phyloP scores from a whole-genome alignment of 2,329 filamentous ascomycete genomes.

The Monascus ruber region DNA sequence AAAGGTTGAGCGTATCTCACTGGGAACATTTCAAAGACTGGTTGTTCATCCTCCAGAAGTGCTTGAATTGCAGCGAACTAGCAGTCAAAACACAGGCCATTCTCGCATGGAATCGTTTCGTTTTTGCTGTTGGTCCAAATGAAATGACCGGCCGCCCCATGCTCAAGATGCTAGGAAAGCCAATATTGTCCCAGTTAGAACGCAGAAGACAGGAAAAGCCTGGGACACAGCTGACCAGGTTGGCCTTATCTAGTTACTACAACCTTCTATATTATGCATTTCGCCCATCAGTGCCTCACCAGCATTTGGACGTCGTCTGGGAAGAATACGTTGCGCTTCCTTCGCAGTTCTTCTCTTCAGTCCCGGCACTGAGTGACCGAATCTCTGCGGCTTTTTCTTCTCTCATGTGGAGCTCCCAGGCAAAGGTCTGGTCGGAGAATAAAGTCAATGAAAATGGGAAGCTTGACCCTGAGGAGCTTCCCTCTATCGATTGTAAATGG shows the following conservation, averaged over 20 bases:
- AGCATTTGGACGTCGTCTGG: slow-evolving; percentile 69
- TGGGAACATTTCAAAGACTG: slow-evolving; percentile 68
- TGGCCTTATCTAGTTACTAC: slow-evolving; percentile 62
- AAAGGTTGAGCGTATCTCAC: slow-evolving; percentile 45
- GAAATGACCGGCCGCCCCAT: slow-evolving; percentile 45
- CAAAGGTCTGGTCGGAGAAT: slow-evolving; percentile 61
- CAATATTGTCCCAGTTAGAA: slow-evolving; percentile 57
- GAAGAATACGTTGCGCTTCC: slow-evolving; percentile 58
- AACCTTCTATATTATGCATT: slow-evolving; percentile 76
- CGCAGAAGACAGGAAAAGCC: slow-evolving; percentile 46
- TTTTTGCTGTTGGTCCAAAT: slow-evolving; percentile 60
- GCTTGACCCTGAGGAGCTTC: slow-evolving; percentile 62
- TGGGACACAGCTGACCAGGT: slow-evolving; percentile 38
- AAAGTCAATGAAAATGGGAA: slow-evolving; percentile 52
- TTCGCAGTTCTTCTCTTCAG: slow-evolving; percentile 40
- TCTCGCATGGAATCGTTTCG: slow-evolving; percentile 72
- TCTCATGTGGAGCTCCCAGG: slow-evolving; percentile 43
- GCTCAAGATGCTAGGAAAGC: slow-evolving; percentile 55
- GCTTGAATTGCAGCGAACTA: slow-evolving; percentile 69
- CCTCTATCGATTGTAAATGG: slow-evolving; percentile 77
- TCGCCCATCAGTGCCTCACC: slow-evolving; percentile 53
- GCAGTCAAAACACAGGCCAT: slow-evolving; percentile 65
- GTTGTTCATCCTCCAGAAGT: slow-evolving; percentile 67
- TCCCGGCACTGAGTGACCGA: slow-evolving; percentile 44
- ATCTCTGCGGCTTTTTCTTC: slow-evolving; percentile 62